These are phyloP conservation scores for Pleurozium schreberi DNA, from an alignment of 225 moss, liverwort and hornwort genomes.

Conservation along the genomic window DNA sequence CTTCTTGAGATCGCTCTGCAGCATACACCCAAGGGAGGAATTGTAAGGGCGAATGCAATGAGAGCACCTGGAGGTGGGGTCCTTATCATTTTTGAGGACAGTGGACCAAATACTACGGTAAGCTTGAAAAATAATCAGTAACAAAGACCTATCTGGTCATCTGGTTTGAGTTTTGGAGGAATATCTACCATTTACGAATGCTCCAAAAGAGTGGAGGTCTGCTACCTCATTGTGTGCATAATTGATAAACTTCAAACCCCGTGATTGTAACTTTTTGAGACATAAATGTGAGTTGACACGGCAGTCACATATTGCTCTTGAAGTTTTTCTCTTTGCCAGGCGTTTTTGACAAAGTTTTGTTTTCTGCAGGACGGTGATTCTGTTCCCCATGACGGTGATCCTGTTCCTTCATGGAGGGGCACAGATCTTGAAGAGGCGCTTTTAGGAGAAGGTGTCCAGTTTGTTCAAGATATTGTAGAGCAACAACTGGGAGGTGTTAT, in stretches of 20 bases:
- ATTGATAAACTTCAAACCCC: neutral
- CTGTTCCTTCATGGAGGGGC: slow-evolving; percentile 39
- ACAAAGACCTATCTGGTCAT: neutral
- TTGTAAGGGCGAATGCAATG: slow-evolving; percentile 56
- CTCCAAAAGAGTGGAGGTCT: neutral
- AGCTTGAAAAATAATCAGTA: neutral
- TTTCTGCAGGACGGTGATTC: slow-evolving; percentile 30
- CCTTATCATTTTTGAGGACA: slow-evolving; percentile 67
- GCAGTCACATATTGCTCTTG: neutral
- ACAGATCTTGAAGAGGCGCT: slow-evolving; percentile 24
- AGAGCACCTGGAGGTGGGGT: slow-evolving; percentile 70
- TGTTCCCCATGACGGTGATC: slow-evolving; percentile 41
- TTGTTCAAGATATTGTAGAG: slow-evolving; percentile 57
- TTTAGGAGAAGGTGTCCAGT: slow-evolving; percentile 15
- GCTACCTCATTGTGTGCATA: neutral
- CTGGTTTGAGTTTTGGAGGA: neutral
- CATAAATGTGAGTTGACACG: neutral
- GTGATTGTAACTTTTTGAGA: neutral
- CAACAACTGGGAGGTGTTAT: slow-evolving; percentile 60
- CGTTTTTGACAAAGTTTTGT: neutral
- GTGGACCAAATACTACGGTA: slow-evolving; percentile 49
- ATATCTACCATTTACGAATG: neutral
- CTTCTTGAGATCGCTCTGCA: slow-evolving; percentile 72
- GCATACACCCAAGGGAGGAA: slow-evolving; percentile 66
- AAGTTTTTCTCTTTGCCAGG: neutral